These are phyloP conservation scores for Zoysia matrella DNA, from an alignment of 202 grass and related monocot genomes.

Conservation along the genomic window DNA sequence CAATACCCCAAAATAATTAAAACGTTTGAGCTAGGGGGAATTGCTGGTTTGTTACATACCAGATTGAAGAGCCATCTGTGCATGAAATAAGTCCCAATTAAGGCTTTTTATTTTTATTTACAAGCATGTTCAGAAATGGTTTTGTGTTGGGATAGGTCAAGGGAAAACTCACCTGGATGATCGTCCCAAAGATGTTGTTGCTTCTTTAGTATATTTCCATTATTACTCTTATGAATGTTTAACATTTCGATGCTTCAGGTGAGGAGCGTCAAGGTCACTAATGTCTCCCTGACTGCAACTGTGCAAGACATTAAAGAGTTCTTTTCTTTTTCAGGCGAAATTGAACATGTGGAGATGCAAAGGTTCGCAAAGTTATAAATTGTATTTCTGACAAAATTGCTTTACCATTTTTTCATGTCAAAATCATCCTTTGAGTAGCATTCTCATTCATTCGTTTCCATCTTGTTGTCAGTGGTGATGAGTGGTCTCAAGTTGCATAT, in stretches of 20 bases:
- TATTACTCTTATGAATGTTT: background rate
- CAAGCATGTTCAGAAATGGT: background rate
- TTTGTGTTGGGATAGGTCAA: background rate
- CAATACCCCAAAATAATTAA: background rate
- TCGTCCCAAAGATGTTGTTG: background rate
- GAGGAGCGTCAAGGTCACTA: conserved; percentile 82
- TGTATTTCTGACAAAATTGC: background rate
- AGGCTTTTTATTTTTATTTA: conserved; percentile 2
- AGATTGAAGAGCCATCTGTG: background rate
- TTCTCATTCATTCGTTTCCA: conserved; percentile 21
- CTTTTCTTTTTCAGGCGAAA: conserved; percentile 98
- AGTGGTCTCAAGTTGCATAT: conserved; percentile 95
- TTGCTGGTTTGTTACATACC: background rate
- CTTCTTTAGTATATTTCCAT: background rate
- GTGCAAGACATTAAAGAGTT: conserved; percentile 93
- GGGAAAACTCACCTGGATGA: background rate
- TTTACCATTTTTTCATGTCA: background rate
- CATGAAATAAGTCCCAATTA: background rate
- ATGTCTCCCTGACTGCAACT: conserved; percentile 84
- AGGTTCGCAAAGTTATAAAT: conserved; percentile 52
- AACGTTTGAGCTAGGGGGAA: background rate
- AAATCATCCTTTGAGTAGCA: background rate
- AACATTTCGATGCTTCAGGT: conserved; percentile 55
- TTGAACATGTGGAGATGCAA: conserved; percentile 95
- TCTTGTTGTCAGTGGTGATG: conserved; percentile 65